Percentiles rank a stretch among this genome's conserved stretches.
Evolutionary conservation across 495 filamentous ascomycete genomes (phyloP).

Genomic region (Clavariopsis aquatica): DNA sequence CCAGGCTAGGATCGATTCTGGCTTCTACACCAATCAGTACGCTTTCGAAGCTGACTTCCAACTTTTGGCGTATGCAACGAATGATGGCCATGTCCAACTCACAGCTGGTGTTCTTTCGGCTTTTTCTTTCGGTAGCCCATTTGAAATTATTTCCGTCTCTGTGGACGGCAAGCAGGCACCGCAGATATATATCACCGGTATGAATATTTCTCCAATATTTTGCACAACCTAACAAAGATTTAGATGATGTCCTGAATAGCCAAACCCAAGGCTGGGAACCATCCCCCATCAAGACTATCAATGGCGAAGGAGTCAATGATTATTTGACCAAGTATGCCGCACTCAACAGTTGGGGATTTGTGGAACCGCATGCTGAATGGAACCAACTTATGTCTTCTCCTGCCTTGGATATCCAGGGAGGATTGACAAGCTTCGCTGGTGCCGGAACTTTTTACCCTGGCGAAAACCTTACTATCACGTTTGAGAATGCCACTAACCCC

Average conservation of each 20-base stretch:
- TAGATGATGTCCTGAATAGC: constrained; percentile 4
- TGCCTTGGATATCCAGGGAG: constrained; percentile 49
- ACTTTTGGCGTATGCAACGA: constrained; percentile 46
- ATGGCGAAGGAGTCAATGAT: constrained; percentile 46
- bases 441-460: constrained; percentile 53
- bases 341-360: constrained; percentile 45
- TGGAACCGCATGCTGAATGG: constrained; percentile 56
- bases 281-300: constrained; percentile 51
- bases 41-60: constrained; percentile 55
- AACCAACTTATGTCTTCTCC: constrained; percentile 53
- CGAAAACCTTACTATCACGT: constrained; percentile 43
- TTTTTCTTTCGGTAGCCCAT: constrained; percentile 52
- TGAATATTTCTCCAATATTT: neutral
- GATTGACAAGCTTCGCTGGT: constrained; percentile 42
- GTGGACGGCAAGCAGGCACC: constrained; percentile 53
- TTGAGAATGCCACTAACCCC: constrained; percentile 40
- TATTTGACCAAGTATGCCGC: constrained; percentile 50
- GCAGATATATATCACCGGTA: constrained; percentile 49
- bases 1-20: constrained; percentile 45
- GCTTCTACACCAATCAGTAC: constrained; percentile 52
- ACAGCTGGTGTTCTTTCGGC: constrained; percentile 47
- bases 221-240: neutral
- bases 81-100: constrained; percentile 53
- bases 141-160: constrained; percentile 52
- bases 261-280: constrained; percentile 17